Base-by-base conservation (phyloP, 148 eudicot species). In the Rhododendron ovatum region DNA sequence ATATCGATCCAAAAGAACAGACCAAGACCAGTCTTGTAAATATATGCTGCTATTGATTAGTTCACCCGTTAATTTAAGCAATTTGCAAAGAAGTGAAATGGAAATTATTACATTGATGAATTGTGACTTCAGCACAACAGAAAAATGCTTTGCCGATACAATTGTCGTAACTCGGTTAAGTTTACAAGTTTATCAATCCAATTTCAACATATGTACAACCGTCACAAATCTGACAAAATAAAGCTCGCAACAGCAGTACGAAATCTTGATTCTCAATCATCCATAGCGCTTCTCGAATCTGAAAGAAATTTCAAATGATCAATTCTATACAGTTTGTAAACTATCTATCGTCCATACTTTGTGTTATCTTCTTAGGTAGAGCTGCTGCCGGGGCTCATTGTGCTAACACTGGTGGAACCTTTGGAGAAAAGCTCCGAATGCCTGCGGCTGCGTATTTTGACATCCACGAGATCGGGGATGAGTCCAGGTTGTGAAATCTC, bases 401-500 rank as follows among this genome's bases (percentile, higher is more conserved):
- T 81, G 84, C 87, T 82, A 14, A 17, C 13, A 74, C 84, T 87
- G 33, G 78, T 84, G 71, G 80, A 79, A 17, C 55, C 74, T 33
- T 41, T 84, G 37, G 81, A 79, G 59, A 78, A 87, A 84, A 61
- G 39, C 85, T 80, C 7, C 78, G 91, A 86, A 9, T 86, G 69
- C 75, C 43, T 35, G 4, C 41, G 73, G 6, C 82, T 85, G 28
- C 89, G 86, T 24, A 90, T 85, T 85, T 89, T 91, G 35, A 92
- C 88, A 43, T 86, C 88, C 91, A 82, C 91, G 24, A 90, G 88
- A 90, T 91, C 92, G 11, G 91, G 84, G 8, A 93, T 76, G 12
- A 82, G 74, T 78, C 94, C 93, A 1, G 97, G 95, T 57, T 86
- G 90, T 2, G 86, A 51, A 48, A 94, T 88, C 24, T 88, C 47